Percentiles rank a stretch among this genome's conserved stretches.
phyloP scores from a whole-genome alignment of 202 grass and related monocot species.

The Elaeis oleifera region DNA sequence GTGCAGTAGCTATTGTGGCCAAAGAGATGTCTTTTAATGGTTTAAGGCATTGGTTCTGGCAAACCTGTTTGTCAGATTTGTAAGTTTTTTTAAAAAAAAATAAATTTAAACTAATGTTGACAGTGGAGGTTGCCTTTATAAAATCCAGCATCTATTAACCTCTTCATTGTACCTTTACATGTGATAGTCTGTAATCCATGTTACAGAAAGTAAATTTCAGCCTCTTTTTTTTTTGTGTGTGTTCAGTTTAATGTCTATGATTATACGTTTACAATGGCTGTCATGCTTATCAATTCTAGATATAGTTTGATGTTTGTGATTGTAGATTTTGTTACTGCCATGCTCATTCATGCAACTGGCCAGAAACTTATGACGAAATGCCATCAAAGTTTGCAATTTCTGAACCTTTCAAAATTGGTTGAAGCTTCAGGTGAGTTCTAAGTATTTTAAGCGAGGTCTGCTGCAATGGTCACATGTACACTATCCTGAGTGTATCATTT shows the following conservation, averaged over 20 bases:
- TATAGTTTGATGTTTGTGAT: conserved; percentile 98
- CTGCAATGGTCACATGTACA: neutral
- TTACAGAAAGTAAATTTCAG: no score
- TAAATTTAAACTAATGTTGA: no score
- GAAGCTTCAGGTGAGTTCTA: conserved; percentile 48
- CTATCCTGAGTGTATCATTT: neutral
- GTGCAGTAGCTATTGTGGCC: no score
- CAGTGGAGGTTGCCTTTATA: no score
- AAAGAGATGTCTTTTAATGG: no score
- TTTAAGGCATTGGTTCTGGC: no score
- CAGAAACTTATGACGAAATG: conserved; percentile 51
- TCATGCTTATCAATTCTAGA: conserved; percentile 48
- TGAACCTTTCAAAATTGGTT: conserved; percentile 47
- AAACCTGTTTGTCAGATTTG: no score
- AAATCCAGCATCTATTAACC: no score
- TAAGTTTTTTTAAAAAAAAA: no score
- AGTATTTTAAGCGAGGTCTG: neutral
- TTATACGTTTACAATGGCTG: conserved; percentile 6
- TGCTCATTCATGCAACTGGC: conserved; percentile 79
- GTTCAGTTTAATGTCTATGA: neutral
- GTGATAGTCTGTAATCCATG: no score
- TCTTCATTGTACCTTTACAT: no score
- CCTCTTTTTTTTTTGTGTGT: neutral
- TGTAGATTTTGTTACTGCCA: conserved; percentile 86
- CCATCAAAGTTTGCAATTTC: conserved; percentile 45